A percentile compares a stretch with the other conserved stretches of the same genome.
Conservation (phyloP, 2,329 filamentous ascomycete genomes). For the Madurella mycetomatis region DNA sequence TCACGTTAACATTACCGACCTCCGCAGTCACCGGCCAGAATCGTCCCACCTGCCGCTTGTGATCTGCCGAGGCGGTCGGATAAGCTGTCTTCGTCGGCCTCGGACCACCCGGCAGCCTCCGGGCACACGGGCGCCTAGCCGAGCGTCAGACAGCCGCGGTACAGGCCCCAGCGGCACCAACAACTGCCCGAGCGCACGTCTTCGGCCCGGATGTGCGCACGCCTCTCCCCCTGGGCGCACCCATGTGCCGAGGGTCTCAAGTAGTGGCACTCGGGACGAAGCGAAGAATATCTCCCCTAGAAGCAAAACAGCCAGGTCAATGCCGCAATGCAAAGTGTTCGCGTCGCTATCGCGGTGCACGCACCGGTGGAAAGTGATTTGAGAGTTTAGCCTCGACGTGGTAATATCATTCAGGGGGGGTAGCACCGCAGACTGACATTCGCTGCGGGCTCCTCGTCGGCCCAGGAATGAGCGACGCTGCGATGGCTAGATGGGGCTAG, state of each 20-base stretch:
- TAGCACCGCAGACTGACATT: conserved; percentile 8
- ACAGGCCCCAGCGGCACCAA: background rate
- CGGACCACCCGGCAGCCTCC: background rate
- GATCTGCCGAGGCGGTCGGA: conserved; percentile 1
- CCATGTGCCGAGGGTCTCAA: background rate
- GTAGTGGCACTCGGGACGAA: background rate
- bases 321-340: background rate
- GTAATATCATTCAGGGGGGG: background rate
- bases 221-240: background rate
- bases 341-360: background rate
- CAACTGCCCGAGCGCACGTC: background rate
- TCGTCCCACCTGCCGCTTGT: background rate
- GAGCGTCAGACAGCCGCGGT: background rate
- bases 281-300: background rate
- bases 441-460: background rate
- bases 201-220: background rate
- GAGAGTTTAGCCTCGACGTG: conserved; percentile 1
- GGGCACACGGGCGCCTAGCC: background rate
- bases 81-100: background rate
- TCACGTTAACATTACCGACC: background rate
- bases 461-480: background rate
- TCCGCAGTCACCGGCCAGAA: background rate
- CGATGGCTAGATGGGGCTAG: background rate
- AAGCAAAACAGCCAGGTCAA: background rate
- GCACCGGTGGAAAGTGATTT: background rate